Conservation (phyloP, 2,329 filamentous ascomycete genomes). For the Aureobasidium pullulans region DNA sequence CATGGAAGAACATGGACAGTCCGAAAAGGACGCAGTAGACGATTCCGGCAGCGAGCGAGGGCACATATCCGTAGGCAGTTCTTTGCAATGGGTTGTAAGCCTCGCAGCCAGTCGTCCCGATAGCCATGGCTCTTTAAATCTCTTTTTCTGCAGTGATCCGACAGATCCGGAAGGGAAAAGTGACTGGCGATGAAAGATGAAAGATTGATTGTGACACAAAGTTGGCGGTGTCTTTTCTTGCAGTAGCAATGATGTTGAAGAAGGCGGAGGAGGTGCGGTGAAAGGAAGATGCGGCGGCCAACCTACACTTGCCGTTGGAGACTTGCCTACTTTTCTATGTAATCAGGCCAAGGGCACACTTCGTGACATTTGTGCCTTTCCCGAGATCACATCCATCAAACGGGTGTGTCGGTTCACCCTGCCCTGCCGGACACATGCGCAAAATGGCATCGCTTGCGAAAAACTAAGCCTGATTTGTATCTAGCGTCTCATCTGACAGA, state of each 20-base stretch:
- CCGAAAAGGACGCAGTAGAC: slow-evolving; percentile 16
- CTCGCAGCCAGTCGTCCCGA: slow-evolving; percentile 12
- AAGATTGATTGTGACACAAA: neutral
- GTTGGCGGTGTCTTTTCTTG: neutral
- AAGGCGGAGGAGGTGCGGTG: neutral
- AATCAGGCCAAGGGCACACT: neutral
- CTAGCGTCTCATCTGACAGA: too few species aligned
- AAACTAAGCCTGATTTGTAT: neutral
- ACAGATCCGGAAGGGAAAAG: neutral
- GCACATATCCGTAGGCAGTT: slow-evolving; percentile 15
- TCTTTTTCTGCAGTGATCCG: neutral
- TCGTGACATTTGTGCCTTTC: neutral
- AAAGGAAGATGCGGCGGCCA: neutral
- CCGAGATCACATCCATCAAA: neutral
- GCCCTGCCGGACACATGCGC: neutral
- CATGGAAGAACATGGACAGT: slow-evolving; percentile 12
- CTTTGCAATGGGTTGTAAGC: slow-evolving; percentile 6
- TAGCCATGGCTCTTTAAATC: slow-evolving; percentile 1
- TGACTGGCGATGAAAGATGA: neutral
- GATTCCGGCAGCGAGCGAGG: slow-evolving; percentile 13
- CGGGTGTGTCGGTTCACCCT: neutral
- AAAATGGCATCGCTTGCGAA: slow-evolving; percentile 3
- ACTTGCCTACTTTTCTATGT: slow-evolving; percentile 1
- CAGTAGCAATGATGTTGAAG: neutral
- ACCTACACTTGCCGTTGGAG: neutral